Evolutionary conservation across 257 asterid genomes (phyloP), one percentile per base, ranked within the genome.

Genomic region (Salvia splendens): DNA sequence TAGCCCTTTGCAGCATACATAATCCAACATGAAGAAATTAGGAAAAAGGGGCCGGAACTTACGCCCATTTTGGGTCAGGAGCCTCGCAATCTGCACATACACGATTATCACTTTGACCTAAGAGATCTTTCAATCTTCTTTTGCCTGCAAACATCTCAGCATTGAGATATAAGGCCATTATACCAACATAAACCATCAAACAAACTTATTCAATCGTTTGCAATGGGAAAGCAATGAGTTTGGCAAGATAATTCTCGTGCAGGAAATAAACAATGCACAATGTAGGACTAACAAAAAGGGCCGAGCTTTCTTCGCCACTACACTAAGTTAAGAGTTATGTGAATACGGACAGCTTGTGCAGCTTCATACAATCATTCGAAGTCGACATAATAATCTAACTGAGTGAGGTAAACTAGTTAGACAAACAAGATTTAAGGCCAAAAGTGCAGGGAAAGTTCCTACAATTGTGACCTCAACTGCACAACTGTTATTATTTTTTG

Each of bases 51-150:
- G 64, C 38, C 9, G 77, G 69, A 75, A 86, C 99, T 82, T 86
- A 94, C 99, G 99, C 99, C 99, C 99, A 94, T 85, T 91, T 94
- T 36, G 99, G 99, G 63, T 91, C 96, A 11, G 91, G 93, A 74
- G 97, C 90, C 77, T 82, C 67, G 78, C 99, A 94, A 83, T 94
- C 99, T 61, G 99, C 99, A 46, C 99, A 94, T 49, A 77, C 76
- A 47, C 93, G 93, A 72, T 94, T 91, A 71, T 88, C 96, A 20
- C 60, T 64, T 75, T 87, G 89, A 67, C 68, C 66, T 81, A 91
- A 73, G 76, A 94, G 96, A 61, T 86, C 93, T 77, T 84, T 91
- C 87, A 94, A 77, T 81, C 88, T 88, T 78, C 85, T 78, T 84
- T 91, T 88, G 75, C 97, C 99, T 94, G 85, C 30, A 24, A 24